phyloP scores from a whole-genome alignment of 176 grass and related monocot genomes.

The Carex kokanica region DNA sequence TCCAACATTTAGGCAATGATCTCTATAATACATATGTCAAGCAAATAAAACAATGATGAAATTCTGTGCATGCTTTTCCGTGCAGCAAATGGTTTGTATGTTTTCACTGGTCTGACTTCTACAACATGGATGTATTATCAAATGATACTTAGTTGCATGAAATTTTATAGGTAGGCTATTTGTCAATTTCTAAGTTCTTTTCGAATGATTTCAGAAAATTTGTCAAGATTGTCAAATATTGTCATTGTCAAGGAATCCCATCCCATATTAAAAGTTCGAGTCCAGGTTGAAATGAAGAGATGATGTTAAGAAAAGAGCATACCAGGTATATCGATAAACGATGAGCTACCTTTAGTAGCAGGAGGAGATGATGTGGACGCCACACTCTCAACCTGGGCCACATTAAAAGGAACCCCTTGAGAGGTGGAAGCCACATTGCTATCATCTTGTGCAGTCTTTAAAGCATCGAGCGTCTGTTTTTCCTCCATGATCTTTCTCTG shows the following conservation, averaged over 20 bases:
- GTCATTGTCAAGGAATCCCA: constrained; percentile 1
- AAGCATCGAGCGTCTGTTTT: constrained; percentile 50
- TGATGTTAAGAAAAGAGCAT: constrained; percentile 34
- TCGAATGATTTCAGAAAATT: background rate
- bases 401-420: constrained; percentile 37
- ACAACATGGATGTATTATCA: no score
- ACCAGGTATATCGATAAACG: constrained; percentile 55
- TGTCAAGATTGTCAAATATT: background rate
- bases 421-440: constrained; percentile 36
- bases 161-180: background rate
- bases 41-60: no score
- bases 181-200: background rate
- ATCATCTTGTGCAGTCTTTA: constrained; percentile 43
- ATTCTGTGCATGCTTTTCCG: no score
- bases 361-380: constrained; percentile 48
- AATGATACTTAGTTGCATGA: no score
- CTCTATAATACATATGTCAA: no score
- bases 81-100: no score
- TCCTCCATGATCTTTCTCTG: constrained; percentile 86
- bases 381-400: constrained; percentile 43
- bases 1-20: constrained; percentile 1
- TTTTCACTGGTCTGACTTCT: no score
- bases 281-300: background rate
- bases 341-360: constrained; percentile 55
- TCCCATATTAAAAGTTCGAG: background rate